These are phyloP conservation scores for Taphrina sp. DNA, from an alignment of 1,139 yeast species.

Conservation along the genomic window DNA sequence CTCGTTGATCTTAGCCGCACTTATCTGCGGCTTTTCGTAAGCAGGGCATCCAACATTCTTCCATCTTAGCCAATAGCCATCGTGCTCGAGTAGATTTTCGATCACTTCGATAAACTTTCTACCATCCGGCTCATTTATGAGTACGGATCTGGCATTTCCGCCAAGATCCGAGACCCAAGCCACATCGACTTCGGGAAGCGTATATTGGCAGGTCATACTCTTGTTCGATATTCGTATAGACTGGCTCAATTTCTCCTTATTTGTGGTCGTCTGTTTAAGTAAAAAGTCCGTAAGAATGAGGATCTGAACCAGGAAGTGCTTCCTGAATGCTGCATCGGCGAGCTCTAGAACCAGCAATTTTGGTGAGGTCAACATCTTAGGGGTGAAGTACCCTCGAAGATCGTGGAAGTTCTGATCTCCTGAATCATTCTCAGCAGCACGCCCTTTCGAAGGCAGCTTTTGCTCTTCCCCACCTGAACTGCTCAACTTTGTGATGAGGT, in stretches of 20 bases:
- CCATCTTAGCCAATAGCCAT: slow-evolving; percentile 45
- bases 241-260: slow-evolving; percentile 37
- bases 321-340: slow-evolving; percentile 44
- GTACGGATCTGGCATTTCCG: slow-evolving; percentile 31
- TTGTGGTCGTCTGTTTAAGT: slow-evolving; percentile 39
- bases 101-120: slow-evolving; percentile 39
- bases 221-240: slow-evolving; percentile 40
- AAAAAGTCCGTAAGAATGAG: slow-evolving; percentile 43
- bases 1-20: slow-evolving; percentile 33
- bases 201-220: slow-evolving; percentile 40
- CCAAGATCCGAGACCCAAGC: slow-evolving; percentile 38
- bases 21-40: slow-evolving; percentile 18
- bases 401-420: slow-evolving; percentile 2
- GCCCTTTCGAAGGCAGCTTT: background rate
- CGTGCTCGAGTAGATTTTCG: slow-evolving; percentile 40
- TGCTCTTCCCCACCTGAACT: background rate
- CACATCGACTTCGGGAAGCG: slow-evolving; percentile 39
- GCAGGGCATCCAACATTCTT: slow-evolving; percentile 43
- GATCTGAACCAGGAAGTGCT: slow-evolving; percentile 43
- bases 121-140: slow-evolving; percentile 35
- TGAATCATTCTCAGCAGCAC: slow-evolving; percentile 28
- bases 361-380: slow-evolving; percentile 31
- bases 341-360: slow-evolving; percentile 36
- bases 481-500: slow-evolving; percentile 16
- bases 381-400: slow-evolving; percentile 34